Base-by-base conservation (phyloP, 2,329 filamentous ascomycete species). In the Daldinia eschscholtzii region DNA sequence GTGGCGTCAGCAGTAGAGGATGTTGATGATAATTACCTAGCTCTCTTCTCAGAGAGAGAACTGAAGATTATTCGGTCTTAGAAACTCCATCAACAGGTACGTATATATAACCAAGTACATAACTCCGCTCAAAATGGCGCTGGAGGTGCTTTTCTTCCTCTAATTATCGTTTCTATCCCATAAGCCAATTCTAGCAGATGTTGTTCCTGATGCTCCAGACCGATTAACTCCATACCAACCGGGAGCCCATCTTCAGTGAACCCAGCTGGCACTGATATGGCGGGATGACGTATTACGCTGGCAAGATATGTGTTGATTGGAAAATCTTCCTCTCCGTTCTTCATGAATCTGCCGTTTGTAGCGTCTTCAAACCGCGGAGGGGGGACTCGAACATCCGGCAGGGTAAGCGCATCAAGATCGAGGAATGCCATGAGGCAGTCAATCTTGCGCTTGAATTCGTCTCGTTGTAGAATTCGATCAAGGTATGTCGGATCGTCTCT, bases 281-380 rank as follows among this genome's bases (percentile, higher is more conserved):
- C 79, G 15, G 79, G 79, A 53, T 76, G 74, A 5, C 76, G 73
- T 42, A 76, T 63, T 42, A 76, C 75, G 57, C 76, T 78, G 0
- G 76, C 79, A 53, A 81, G 75, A 1, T 76, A 70, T 2, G 80
- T 81, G 59, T 81, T 80, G 3, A 75, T 79, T 6, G 76, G 76
- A 56, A 79, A 80, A 46, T 76, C 68, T 6, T 71, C 63, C 10
- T 64, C 59, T 12, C 68, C 68, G 55, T 70, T 58, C 20, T 64
- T 64, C 28, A 69, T 68, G 55, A 76, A 80, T 33, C 77, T 72
- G 26, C 65, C 61, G 44, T 72, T 75, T 7, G 74, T 66, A 7
- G 79, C 72, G 67, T 80, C 78, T 48, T 76, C 63, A 15, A 77
- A 75, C 20, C 73, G 76, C 3, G 78, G 79, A 9, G 80, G 76